Conservation (phyloP, 2,329 filamentous ascomycete species). For the Dactylellina drechsleri region DNA sequence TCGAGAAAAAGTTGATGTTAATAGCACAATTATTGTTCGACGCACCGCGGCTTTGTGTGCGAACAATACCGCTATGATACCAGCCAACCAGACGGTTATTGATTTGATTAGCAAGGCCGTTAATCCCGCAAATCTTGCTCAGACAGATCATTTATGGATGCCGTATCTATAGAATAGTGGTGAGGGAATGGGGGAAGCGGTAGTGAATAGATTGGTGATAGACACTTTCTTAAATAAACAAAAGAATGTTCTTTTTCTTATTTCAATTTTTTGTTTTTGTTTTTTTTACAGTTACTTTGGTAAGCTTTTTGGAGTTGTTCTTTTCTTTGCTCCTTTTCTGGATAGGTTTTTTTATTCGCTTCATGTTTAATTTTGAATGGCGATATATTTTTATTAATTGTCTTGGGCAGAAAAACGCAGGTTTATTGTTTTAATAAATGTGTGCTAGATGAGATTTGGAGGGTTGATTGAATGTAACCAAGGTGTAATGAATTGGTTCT, state of each 20-base stretch:
- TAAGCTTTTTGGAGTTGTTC: too few relatives aligned
- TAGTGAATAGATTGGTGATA: not conserved
- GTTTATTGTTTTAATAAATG: too few relatives aligned
- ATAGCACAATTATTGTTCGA: constrained; percentile 92
- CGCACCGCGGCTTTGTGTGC: constrained; percentile 85
- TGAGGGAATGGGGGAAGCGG: not conserved
- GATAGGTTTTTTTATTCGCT: not conserved
- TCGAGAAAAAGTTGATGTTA: constrained; percentile 81
- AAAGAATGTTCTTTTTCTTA: not conserved
- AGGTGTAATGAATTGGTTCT: too few relatives aligned
- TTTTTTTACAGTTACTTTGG: constrained; percentile 3
- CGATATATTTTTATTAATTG: too few relatives aligned
- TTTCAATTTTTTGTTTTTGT: constrained; percentile 7
- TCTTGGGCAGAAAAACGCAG: too few relatives aligned
- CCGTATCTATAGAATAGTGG: constrained; percentile 85
- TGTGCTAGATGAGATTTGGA: too few relatives aligned
- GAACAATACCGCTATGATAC: constrained; percentile 79
- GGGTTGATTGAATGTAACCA: too few relatives aligned
- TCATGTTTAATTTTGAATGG: too few relatives aligned
- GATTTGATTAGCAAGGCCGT: constrained; percentile 92
- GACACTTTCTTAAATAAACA: not conserved
- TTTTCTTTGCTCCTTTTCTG: not conserved
- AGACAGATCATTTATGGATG: constrained; percentile 97
- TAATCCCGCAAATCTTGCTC: constrained; percentile 86
- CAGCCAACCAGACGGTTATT: constrained; percentile 96